phyloP scores from a whole-genome alignment of 2,329 filamentous ascomycete species.

The Microascus cirrosus region DNA sequence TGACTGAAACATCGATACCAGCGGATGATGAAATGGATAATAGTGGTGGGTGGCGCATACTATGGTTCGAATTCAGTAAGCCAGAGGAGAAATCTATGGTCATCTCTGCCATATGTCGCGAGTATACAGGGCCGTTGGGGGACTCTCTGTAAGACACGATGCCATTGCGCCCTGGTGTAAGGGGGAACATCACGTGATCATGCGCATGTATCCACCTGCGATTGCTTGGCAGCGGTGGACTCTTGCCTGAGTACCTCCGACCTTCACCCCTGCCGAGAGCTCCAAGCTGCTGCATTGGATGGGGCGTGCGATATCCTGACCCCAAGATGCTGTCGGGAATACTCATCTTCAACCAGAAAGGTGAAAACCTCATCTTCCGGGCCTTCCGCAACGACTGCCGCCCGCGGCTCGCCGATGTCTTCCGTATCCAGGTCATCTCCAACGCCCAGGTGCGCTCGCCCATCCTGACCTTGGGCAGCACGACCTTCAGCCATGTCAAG shows the following conservation, averaged over 20 bases:
- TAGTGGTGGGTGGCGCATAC: too few relatives aligned
- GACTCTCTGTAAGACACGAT: background rate
- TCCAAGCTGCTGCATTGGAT: background rate
- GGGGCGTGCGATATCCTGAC: background rate
- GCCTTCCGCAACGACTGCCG: constrained; percentile 98
- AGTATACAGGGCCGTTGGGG: background rate
- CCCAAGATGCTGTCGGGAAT: constrained; percentile 86
- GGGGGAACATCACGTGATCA: background rate
- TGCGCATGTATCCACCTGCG: background rate
- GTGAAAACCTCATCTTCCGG: constrained; percentile 98
- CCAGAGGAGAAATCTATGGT: too few relatives aligned
- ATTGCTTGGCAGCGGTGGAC: background rate
- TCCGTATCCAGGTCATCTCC: constrained; percentile 98
- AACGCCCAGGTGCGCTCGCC: constrained; percentile 96
- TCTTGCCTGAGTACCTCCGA: background rate
- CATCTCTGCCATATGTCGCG: too few relatives aligned
- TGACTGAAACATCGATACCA: too few relatives aligned
- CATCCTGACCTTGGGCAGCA: constrained; percentile 92
- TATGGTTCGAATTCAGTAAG: background rate
- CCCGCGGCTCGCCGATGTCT: constrained; percentile 93
- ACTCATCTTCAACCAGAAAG: constrained; percentile 98
- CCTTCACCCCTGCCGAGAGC: background rate
- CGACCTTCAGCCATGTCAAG: constrained; percentile 98
- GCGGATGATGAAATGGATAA: too few relatives aligned
- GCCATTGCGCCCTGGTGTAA: too few relatives aligned